phyloP scores from a whole-genome alignment of 768 basidiomycete genomes.

The Erythrobasidium yunnanense region DNA sequence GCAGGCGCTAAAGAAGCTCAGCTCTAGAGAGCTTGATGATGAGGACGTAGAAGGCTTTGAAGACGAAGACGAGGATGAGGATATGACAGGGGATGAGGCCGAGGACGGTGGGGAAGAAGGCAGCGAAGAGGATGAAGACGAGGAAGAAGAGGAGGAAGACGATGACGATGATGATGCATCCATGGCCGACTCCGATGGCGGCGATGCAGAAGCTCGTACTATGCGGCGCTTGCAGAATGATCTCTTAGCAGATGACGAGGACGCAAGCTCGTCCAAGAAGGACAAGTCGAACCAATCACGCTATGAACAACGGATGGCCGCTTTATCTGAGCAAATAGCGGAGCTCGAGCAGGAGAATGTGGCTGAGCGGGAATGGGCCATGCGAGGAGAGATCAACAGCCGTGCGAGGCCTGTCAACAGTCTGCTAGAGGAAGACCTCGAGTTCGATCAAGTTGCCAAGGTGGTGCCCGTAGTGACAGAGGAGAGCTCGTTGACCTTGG shows the following conservation, averaged over 20 bases:
- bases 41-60: slow-evolving; percentile 9
- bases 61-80: slow-evolving; percentile 4
- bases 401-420: slow-evolving; percentile 78
- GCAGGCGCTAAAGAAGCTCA: not conserved
- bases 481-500: slow-evolving; percentile 65
- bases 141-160: slow-evolving; percentile 19
- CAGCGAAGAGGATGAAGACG: slow-evolving; percentile 1
- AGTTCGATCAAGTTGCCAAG: slow-evolving; percentile 83
- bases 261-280: slow-evolving; percentile 30
- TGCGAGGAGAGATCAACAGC: slow-evolving; percentile 79
- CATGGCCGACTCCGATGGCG: slow-evolving; percentile 33
- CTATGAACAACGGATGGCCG: slow-evolving; percentile 66
- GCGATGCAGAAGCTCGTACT: slow-evolving; percentile 43
- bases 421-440: slow-evolving; percentile 82
- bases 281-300: slow-evolving; percentile 54
- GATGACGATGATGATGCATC: slow-evolving; percentile 6
- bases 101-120: slow-evolving; percentile 9
- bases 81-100: not conserved
- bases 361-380: slow-evolving; percentile 77
- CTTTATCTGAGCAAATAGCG: slow-evolving; percentile 65
- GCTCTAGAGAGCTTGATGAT: slow-evolving; percentile 2
- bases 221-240: slow-evolving; percentile 66
- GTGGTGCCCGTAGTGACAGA: slow-evolving; percentile 81
- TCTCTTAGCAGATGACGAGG: slow-evolving; percentile 61
- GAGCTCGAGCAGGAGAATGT: slow-evolving; percentile 77